Evolutionary conservation across 148 eudicot species (phyloP).

Genomic region (Spergularia marina): DNA sequence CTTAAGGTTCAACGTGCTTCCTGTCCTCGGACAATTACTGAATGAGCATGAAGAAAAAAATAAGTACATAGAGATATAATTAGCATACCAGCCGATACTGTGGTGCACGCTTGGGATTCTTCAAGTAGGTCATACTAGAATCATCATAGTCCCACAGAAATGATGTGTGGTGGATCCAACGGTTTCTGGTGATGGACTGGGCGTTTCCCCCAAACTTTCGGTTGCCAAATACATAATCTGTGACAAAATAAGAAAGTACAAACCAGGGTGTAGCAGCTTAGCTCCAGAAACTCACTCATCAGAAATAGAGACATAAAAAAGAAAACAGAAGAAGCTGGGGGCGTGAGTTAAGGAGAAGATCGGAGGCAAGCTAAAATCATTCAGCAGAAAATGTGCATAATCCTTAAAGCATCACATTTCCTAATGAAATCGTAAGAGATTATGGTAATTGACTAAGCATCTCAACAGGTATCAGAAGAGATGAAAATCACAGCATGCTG

Average conservation of each 20-base stretch:
- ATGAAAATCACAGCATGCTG: too few relatives aligned
- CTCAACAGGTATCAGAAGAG: too few relatives aligned
- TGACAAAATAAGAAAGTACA: slow-evolving; percentile 4
- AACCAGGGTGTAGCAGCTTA: not conserved
- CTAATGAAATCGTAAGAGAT: too few relatives aligned
- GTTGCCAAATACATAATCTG: slow-evolving; percentile 85
- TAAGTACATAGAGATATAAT: not conserved
- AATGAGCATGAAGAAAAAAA: not conserved
- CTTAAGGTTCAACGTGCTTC: slow-evolving; percentile 1
- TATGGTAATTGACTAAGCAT: too few relatives aligned
- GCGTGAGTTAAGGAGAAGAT: not conserved
- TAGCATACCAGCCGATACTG: slow-evolving; percentile 60
- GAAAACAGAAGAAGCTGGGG: not conserved
- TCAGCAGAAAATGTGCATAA: not conserved
- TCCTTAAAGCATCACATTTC: not conserved
- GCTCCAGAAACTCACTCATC: slow-evolving; percentile 5
- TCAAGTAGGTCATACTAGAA: slow-evolving; percentile 71
- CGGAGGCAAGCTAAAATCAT: not conserved
- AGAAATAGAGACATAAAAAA: not conserved
- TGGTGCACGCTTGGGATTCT: slow-evolving; percentile 71
- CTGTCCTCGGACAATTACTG: not conserved
- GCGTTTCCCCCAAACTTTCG: slow-evolving; percentile 96
- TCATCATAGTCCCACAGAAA: slow-evolving; percentile 85
- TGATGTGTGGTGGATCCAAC: slow-evolving; percentile 96
- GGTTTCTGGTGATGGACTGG: slow-evolving; percentile 74